Conservation (phyloP, 2,329 filamentous ascomycete species). For the Mycogone perniciosa region DNA sequence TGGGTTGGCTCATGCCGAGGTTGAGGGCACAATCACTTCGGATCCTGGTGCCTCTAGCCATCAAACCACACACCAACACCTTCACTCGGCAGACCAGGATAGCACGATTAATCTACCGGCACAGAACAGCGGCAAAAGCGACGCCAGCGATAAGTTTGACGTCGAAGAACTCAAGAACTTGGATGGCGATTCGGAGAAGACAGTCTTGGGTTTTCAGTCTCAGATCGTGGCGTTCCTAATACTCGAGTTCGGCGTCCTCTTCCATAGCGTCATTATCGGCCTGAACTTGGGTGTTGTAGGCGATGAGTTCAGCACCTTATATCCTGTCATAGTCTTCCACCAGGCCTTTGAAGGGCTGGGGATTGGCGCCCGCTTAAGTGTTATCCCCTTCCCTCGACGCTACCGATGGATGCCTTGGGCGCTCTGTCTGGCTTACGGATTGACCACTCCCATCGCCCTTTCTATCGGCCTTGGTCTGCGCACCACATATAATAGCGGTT, state of each 20-base stretch:
- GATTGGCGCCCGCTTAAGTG: constrained; percentile 53
- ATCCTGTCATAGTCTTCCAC: constrained; percentile 57
- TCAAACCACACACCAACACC: constrained; percentile 27
- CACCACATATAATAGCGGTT: constrained; percentile 23
- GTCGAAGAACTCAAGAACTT: constrained; percentile 17
- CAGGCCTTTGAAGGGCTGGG: constrained; percentile 59
- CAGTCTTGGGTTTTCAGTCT: constrained; percentile 19
- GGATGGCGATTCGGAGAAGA: constrained; percentile 15
- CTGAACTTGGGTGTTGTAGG: constrained; percentile 55
- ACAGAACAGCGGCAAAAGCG: constrained; percentile 8
- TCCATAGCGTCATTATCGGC: constrained; percentile 59
- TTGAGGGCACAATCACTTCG: constrained; percentile 22
- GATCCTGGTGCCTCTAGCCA: not conserved
- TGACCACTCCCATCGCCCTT: constrained; percentile 47
- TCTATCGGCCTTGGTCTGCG: constrained; percentile 42
- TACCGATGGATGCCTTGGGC: constrained; percentile 41
- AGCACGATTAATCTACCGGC: constrained; percentile 1
- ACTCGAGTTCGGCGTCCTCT: constrained; percentile 56
- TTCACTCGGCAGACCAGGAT: constrained; percentile 37
- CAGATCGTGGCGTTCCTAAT: constrained; percentile 42
- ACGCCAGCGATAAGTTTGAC: constrained; percentile 14
- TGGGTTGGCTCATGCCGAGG: constrained; percentile 21
- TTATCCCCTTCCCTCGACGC: constrained; percentile 43
- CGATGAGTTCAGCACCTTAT: constrained; percentile 50
- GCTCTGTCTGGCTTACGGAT: constrained; percentile 41